These are phyloP conservation scores for Fusarium nanum DNA, from an alignment of 2,329 filamentous ascomycete genomes.

Conservation along the genomic window DNA sequence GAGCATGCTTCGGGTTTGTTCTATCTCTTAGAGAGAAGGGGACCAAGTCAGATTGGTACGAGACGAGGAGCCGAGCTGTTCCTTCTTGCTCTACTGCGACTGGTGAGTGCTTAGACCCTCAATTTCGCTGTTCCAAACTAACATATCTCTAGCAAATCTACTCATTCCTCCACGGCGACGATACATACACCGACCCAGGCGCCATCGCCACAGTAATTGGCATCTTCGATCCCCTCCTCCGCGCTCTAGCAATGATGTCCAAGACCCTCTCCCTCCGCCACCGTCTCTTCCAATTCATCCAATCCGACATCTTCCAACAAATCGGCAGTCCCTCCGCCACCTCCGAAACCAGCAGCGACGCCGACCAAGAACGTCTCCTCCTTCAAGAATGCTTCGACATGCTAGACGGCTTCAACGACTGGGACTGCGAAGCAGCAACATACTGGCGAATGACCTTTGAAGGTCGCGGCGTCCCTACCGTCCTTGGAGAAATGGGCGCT, in stretches of 20 bases:
- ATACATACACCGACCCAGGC: conserved; percentile 48
- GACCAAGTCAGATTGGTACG: conserved; percentile 48
- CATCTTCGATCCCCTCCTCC: conserved; percentile 47
- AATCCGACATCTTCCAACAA: background rate
- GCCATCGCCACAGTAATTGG: conserved; percentile 46
- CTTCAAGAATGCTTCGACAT: conserved; percentile 45
- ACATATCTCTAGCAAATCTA: conserved; percentile 43
- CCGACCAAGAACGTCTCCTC: conserved; percentile 16
- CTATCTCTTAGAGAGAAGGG: conserved; percentile 50
- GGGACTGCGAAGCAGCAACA: conserved; percentile 48
- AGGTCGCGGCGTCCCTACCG: conserved; percentile 44
- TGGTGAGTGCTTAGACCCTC: conserved; percentile 39
- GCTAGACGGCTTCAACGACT: conserved; percentile 47
- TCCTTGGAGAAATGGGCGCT: conserved; percentile 43
- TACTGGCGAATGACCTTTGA: conserved; percentile 50
- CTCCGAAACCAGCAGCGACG: background rate
- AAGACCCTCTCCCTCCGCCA: conserved; percentile 38
- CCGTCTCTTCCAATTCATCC: conserved; percentile 18
- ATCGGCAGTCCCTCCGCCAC: background rate
- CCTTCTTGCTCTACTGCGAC: conserved; percentile 45
- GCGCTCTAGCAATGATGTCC: conserved; percentile 49
- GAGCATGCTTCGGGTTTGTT: conserved; percentile 51
- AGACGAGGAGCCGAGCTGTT: conserved; percentile 48
- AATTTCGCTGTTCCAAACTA: fast-evolving
- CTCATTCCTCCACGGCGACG: conserved; percentile 49